Percentiles rank a stretch among this genome's conserved stretches.
Evolutionary conservation across 306 rosid genomes (phyloP).

Genomic region (Cicer pinnatifidum): DNA sequence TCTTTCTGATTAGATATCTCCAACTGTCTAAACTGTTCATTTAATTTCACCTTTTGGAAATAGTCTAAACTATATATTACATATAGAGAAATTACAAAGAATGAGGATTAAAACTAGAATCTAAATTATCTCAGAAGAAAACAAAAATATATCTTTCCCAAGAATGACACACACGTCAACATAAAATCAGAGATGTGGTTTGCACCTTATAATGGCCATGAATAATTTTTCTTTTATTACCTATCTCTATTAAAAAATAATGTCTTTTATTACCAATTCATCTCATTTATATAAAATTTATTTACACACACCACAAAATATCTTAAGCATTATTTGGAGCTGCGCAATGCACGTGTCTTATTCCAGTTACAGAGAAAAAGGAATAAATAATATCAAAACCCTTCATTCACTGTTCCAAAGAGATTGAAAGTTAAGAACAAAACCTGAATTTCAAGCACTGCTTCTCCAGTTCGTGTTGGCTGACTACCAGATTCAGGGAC

Average conservation of each 20-base stretch:
- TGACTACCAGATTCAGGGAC: conserved; percentile 99
- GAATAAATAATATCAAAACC: conserved; percentile 18
- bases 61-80: not conserved
- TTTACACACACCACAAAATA: too few relatives aligned
- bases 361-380: not conserved
- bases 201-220: too few relatives aligned
- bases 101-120: not conserved
- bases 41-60: conserved; percentile 13
- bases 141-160: conserved; percentile 19
- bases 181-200: conserved; percentile 7
- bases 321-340: too few relatives aligned
- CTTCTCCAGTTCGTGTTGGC: conserved; percentile 99
- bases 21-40: not conserved
- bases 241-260: too few relatives aligned
- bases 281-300: too few relatives aligned
- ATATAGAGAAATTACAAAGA: conserved; percentile 21
- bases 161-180: conserved; percentile 9
- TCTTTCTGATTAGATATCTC: not conserved
- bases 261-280: too few relatives aligned
- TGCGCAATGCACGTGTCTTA: too few relatives aligned
- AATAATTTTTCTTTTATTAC: too few relatives aligned
- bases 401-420: conserved; percentile 27
- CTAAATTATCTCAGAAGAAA: not conserved
- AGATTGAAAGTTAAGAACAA: conserved; percentile 43
- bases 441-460: conserved; percentile 98